Evolutionary conservation across 495 filamentous ascomycete genomes (phyloP), one percentile per base, ranked within the genome.

Genomic region (Penicillium taxi): DNA sequence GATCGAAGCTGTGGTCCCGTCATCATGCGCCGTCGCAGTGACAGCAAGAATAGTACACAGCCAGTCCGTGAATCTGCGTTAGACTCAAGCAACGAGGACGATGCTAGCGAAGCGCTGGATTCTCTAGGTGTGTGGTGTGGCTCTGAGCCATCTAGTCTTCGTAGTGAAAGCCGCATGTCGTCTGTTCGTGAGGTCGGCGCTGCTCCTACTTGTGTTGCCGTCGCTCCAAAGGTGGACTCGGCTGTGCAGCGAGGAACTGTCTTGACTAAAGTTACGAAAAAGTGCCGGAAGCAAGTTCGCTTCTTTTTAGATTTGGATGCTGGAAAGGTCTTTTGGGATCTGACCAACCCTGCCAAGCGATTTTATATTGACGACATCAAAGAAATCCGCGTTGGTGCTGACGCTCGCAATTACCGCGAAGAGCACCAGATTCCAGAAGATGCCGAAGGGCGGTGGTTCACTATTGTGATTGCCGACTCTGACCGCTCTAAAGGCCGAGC

Each of bases 291-390:
- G 52, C 72, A 77, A 34, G 69, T 94, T 26, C 78, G 64, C 20
- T 82, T 96, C 44, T 73, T 78, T 20, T 70, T 96, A 1, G 84
- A 96, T 50, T 70, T 81, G 14, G 80, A 86, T 34, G 72, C 82
- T 5, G 86, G 81, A 30, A 91, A 86, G 56, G 84, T 96, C 22
- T 80, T 69, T 21, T 98, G 91, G 91, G 81, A 93, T 59, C 74
- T 75, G 11, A 78, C 73, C 3, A 84, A 84, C 33, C 75, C 81
- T 0, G 72, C 78, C 1, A 96, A 94, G 44, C 75, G 73, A 12
- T 83, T 98, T 46, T 93, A 93, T 53, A 80, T 98, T 39, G 91
- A 98, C 45, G 86, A 98, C 52, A 88, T 98, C 49, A 81, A 81
- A 47, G 86, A 94, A 43, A 85, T 98, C 27, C 79, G 87, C 35